Conservation (phyloP, 2,329 filamentous ascomycete species). For the Colletotrichum spaethianum region DNA sequence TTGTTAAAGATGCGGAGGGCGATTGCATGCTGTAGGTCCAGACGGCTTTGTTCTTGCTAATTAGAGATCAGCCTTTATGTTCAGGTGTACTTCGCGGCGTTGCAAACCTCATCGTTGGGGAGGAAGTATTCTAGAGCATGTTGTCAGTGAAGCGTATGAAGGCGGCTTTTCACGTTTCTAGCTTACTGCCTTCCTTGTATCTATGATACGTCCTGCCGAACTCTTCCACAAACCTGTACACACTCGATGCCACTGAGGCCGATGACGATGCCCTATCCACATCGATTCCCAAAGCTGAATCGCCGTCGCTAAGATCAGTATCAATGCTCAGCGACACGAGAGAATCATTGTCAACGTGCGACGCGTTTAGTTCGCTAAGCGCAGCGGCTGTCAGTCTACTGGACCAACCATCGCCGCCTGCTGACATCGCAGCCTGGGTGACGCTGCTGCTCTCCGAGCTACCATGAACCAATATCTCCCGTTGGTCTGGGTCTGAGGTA, state of each 20-base stretch:
- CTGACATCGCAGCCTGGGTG: too few relatives aligned
- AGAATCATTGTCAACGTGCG: not conserved
- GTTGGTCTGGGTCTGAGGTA: not conserved
- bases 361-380: conserved; percentile 7
- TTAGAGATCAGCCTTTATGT: not conserved
- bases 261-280: conserved; percentile 14
- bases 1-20: conserved; percentile 35
- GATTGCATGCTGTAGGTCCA: conserved; percentile 57
- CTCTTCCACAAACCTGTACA: conserved; percentile 34
- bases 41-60: conserved; percentile 55
- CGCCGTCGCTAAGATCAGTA: conserved; percentile 25
- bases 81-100: not conserved
- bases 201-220: conserved; percentile 35
- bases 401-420: not conserved
- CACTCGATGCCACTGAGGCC: conserved; percentile 27
- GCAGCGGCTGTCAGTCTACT: not conserved
- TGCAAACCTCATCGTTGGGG: conserved; percentile 31
- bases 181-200: conserved; percentile 34
- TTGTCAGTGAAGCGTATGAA: not conserved
- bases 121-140: conserved; percentile 25
- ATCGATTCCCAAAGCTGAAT: conserved; percentile 30
- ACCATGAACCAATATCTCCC: not conserved
- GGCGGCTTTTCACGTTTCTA: too few relatives aligned
- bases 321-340: conserved; percentile 23
- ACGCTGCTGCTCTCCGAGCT: not conserved